Evolutionary conservation across 257 asterid genomes (phyloP).

Genomic region (Henckelia pumila): DNA sequence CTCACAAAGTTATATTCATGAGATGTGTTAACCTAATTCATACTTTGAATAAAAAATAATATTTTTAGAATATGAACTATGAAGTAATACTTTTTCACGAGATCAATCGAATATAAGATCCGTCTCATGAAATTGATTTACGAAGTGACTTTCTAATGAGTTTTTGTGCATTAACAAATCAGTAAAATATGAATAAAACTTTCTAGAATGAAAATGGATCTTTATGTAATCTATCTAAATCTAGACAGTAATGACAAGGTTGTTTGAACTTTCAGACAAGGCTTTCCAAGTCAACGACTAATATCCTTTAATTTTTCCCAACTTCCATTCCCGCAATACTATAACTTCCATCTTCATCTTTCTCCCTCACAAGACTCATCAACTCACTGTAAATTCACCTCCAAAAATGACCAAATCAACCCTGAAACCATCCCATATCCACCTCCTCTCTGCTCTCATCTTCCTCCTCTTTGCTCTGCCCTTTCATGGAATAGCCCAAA

Average conservation of each 20-base stretch:
- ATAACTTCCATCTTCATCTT: not conserved
- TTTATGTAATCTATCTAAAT: too few relatives aligned
- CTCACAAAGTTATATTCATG: too few relatives aligned
- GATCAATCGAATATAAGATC: too few relatives aligned
- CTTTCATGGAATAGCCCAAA: conserved; percentile 49
- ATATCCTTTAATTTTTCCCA: conserved; percentile 10
- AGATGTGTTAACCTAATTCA: too few relatives aligned
- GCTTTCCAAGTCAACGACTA: not conserved
- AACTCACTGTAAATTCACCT: not conserved
- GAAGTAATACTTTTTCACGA: too few relatives aligned
- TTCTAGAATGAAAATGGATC: not conserved
- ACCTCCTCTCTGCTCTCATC: conserved; percentile 31
- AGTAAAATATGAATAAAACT: not conserved
- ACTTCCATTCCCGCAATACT: conserved; percentile 28
- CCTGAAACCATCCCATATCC: conserved; percentile 18
- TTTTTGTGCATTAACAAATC: too few relatives aligned
- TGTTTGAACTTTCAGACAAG: not conserved
- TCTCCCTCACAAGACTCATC: conserved; percentile 1
- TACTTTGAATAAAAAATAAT: too few relatives aligned
- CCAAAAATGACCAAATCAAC: conserved; percentile 34
- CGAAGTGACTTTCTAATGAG: too few relatives aligned
- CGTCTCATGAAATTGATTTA: too few relatives aligned
- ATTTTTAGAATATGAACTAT: too few relatives aligned
- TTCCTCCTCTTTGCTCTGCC: conserved; percentile 35
- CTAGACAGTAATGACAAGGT: not conserved